Conservation (phyloP, 495 filamentous ascomycete genomes). For the Hypoxylon cercidicola region DNA sequence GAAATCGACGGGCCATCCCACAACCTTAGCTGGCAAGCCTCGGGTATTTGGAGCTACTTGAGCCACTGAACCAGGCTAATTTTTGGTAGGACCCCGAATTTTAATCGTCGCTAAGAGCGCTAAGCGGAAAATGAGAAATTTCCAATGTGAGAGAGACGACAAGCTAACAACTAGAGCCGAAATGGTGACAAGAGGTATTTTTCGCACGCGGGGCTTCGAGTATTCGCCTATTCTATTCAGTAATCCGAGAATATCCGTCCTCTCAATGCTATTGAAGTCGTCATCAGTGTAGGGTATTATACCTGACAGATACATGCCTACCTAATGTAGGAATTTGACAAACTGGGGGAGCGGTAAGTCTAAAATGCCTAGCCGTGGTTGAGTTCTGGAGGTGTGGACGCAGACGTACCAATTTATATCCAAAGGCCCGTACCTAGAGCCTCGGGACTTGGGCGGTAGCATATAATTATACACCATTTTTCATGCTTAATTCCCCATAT, state of each 20-base stretch:
- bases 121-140: conserved; percentile 33
- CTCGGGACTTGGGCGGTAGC: conserved; percentile 28
- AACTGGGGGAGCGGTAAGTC: background rate
- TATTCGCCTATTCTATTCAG: conserved; percentile 6
- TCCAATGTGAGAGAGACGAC: conserved; percentile 11
- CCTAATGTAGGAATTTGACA: background rate
- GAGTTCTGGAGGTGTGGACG: conserved; percentile 20
- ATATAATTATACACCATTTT: conserved; percentile 18
- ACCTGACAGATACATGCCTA: background rate
- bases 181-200: conserved; percentile 18
- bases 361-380: conserved; percentile 2
- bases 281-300: conserved; percentile 2
- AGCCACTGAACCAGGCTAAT: conserved; percentile 35
- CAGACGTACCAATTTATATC: conserved; percentile 14
- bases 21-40: conserved; percentile 36
- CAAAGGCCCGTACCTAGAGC: conserved; percentile 33
- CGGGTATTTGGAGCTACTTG: conserved; percentile 41
- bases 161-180: conserved; percentile 7
- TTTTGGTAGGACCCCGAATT: conserved; percentile 33
- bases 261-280: conserved; percentile 3
- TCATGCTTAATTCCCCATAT: conserved; percentile 22
- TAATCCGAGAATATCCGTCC: conserved; percentile 26
- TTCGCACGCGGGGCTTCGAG: conserved; percentile 21
- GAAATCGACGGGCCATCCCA: conserved; percentile 36
- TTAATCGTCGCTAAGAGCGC: conserved; percentile 40